A percentile compares a stretch with the other conserved stretches of the same genome.
These are phyloP conservation scores for Malus asiatica DNA, from an alignment of 306 rosid genomes.

Conservation along the genomic window DNA sequence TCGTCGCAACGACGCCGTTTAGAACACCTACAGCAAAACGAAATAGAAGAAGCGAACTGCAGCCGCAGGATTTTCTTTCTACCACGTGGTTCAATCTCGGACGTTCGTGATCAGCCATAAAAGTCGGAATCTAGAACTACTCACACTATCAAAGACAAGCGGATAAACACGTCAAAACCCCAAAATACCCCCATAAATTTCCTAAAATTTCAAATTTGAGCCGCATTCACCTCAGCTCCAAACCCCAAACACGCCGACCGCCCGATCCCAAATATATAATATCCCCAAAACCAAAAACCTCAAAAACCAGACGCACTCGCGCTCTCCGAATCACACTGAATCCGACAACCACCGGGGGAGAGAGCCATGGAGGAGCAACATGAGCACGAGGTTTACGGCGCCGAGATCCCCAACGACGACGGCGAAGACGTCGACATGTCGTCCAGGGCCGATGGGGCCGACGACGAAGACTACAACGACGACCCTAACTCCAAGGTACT, in stretches of 20 bases:
- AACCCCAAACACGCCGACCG: background rate
- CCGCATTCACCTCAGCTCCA: constrained; percentile 4
- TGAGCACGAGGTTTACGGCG: constrained; percentile 73
- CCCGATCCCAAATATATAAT: constrained; percentile 13
- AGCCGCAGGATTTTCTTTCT: background rate
- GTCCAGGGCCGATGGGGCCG: constrained; percentile 43
- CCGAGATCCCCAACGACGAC: constrained; percentile 61
- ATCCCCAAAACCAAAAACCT: constrained; percentile 8
- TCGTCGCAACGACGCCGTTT: background rate
- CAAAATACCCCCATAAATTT: constrained; percentile 9
- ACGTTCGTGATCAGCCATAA: background rate
- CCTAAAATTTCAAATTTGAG: background rate
- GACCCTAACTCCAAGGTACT: constrained; percentile 47
- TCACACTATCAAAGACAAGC: background rate
- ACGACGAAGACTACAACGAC: constrained; percentile 34
- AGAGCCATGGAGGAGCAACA: constrained; percentile 37
- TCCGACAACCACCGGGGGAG: background rate
- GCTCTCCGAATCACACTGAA: background rate
- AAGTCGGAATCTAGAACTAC: background rate
- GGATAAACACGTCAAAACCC: background rate
- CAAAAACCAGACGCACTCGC: background rate
- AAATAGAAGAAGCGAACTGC: background rate
- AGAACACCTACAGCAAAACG: background rate
- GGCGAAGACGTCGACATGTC: constrained; percentile 47
- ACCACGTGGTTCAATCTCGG: background rate